Conservation (phyloP, 1,139 yeast genomes). For the Kluyveromyces sp. region DNA sequence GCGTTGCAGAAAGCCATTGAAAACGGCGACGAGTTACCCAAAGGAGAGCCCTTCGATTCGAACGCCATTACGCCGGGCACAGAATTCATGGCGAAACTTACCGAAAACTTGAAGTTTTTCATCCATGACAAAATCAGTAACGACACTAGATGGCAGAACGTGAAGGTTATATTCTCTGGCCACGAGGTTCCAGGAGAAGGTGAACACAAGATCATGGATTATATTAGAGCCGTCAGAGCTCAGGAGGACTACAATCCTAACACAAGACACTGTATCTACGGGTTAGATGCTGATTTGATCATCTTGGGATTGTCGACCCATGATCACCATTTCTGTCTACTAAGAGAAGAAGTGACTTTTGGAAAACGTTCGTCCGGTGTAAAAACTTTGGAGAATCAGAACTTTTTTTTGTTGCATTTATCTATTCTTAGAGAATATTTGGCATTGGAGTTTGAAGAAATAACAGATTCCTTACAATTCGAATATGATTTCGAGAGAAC, state of each 20-base stretch:
- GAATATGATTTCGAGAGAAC: constrained; percentile 82
- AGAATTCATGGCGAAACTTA: constrained; percentile 88
- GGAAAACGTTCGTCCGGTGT: constrained; percentile 51
- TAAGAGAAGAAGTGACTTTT: constrained; percentile 93
- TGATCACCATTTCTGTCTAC: constrained; percentile 89
- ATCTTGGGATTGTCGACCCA: constrained; percentile 93
- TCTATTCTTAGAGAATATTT: constrained; percentile 86
- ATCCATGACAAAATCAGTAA: constrained; percentile 77
- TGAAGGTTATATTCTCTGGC: constrained; percentile 83
- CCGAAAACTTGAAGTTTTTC: constrained; percentile 79
- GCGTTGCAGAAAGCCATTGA: constrained; percentile 45
- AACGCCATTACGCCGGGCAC: constrained; percentile 99
- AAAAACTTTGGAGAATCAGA: constrained; percentile 67
- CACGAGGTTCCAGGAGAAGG: constrained; percentile 99
- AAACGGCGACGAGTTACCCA: constrained; percentile 42
- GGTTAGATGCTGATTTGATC: constrained; percentile 95
- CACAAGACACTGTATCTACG: constrained; percentile 89
- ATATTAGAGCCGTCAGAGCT: constrained; percentile 77
- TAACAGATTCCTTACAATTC: constrained; percentile 55
- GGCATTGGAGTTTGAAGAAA: constrained; percentile 73
- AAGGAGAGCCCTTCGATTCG: constrained; percentile 80
- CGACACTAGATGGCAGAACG: constrained; percentile 86
- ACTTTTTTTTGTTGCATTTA: constrained; percentile 74
- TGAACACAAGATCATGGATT: constrained; percentile 95
- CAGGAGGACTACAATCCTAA: constrained; percentile 85